These are phyloP conservation scores for Nakaseomyces uthaithaninus DNA, from an alignment of 1,139 yeast species.

Conservation along the genomic window DNA sequence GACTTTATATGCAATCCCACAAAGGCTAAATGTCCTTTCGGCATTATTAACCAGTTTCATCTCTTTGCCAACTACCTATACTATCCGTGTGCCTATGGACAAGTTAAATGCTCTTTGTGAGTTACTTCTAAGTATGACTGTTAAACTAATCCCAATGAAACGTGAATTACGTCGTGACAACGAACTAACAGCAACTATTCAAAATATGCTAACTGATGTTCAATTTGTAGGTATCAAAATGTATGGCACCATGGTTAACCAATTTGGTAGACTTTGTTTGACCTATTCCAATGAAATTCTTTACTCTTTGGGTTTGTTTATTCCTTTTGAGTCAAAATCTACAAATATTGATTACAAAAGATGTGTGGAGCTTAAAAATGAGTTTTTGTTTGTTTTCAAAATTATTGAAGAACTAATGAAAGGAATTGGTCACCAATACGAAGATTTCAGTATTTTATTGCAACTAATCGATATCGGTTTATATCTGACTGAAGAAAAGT, in stretches of 20 bases:
- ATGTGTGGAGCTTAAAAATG: slow-evolving; percentile 24
- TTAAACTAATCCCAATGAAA: slow-evolving; percentile 46
- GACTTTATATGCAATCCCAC: slow-evolving; percentile 43
- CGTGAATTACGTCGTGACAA: slow-evolving; percentile 50
- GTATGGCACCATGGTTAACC: slow-evolving; percentile 35
- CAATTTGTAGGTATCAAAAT: slow-evolving; percentile 41
- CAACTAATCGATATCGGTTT: slow-evolving; percentile 34
- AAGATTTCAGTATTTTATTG: slow-evolving; percentile 31
- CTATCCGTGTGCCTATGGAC: slow-evolving; percentile 50
- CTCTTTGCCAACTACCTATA: slow-evolving; percentile 41
- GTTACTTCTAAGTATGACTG: slow-evolving; percentile 45
- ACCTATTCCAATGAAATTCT: slow-evolving; percentile 44
- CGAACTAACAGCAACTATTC: slow-evolving; percentile 37
- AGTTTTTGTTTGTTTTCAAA: slow-evolving; percentile 19
- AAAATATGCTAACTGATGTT: slow-evolving; percentile 37
- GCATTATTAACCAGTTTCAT: slow-evolving; percentile 41
- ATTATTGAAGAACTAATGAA: slow-evolving; percentile 15
- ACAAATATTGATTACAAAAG: slow-evolving; percentile 29
- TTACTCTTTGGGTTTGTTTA: slow-evolving; percentile 45
- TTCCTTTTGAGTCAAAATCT: slow-evolving; percentile 38
- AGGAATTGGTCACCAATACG: slow-evolving; percentile 29
- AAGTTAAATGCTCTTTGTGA: slow-evolving; percentile 43
- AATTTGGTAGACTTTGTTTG: slow-evolving; percentile 41
- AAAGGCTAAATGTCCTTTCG: slow-evolving; percentile 42
- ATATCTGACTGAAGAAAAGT: slow-evolving; percentile 29